phyloP scores from a whole-genome alignment of 306 rosid genomes.

The Sicyos baderoa region DNA sequence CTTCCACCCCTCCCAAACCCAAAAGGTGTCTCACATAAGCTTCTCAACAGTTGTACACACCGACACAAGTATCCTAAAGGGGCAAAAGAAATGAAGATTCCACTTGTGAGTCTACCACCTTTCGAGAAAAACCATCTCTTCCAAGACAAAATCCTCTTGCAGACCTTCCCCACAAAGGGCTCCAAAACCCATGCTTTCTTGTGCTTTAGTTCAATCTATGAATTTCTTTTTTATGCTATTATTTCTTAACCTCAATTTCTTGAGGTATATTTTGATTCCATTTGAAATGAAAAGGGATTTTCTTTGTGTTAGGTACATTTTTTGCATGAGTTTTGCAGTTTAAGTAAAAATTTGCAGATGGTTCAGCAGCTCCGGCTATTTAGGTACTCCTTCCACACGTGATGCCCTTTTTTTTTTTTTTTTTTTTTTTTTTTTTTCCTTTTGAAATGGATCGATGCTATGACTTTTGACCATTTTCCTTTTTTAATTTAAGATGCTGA shows the following conservation, averaged over 20 bases:
- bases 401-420: neutral
- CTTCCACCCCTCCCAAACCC: too few species aligned
- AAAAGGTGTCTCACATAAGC: too few species aligned
- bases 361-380: conserved; percentile 85
- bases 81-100: too few species aligned
- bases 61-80: too few species aligned
- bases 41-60: too few species aligned
- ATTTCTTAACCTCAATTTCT: neutral
- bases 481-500: conserved; percentile 7
- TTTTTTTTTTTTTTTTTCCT: conserved; percentile 6
- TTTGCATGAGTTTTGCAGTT: conserved; percentile 82
- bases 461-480: conserved; percentile 18
- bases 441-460: conserved; percentile 13
- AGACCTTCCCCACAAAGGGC: too few species aligned
- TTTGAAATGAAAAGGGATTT: neutral
- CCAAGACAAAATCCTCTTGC: too few species aligned
- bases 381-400: conserved; percentile 41
- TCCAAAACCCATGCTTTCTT: neutral
- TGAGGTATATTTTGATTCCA: neutral
- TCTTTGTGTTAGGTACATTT: conserved; percentile 52
- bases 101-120: too few species aligned
- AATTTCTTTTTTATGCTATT: neutral
- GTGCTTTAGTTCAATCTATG: neutral
- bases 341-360: conserved; percentile 91
- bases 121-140: too few species aligned